Evolutionary conservation across 2,329 filamentous ascomycete species (phyloP).

Genomic region (Penicillium sp.): DNA sequence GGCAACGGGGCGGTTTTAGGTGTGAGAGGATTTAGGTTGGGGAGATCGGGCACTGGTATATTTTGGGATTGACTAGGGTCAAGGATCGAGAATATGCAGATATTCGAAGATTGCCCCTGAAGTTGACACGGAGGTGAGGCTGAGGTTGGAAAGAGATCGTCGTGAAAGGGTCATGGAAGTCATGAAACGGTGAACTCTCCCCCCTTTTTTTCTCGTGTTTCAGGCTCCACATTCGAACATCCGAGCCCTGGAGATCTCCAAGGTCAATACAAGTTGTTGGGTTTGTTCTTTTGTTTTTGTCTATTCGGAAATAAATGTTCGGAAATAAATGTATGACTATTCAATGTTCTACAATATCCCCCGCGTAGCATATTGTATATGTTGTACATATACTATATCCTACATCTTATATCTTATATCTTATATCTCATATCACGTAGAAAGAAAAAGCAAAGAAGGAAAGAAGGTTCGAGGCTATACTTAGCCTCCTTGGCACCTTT

Average conservation of each 20-base stretch:
- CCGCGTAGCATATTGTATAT: background rate
- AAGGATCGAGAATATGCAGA: background rate
- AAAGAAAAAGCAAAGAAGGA: too few relatives aligned
- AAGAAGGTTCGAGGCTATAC: background rate
- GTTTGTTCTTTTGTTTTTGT: too few relatives aligned
- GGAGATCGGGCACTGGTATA: background rate
- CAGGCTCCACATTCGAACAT: constrained; percentile 8
- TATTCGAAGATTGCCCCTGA: constrained; percentile 13
- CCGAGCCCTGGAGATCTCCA: background rate
- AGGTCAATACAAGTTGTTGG: background rate
- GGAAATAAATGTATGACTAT: background rate
- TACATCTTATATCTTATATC: background rate
- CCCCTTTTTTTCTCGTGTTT: constrained; percentile 19
- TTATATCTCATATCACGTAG: background rate
- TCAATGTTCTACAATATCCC: background rate
- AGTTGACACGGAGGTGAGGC: constrained; percentile 20
- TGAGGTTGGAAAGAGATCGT: constrained; percentile 28
- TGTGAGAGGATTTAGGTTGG: constrained; percentile 12
- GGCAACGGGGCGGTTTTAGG: constrained; percentile 7
- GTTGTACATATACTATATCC: background rate
- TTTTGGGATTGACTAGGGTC: background rate
- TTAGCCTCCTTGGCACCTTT: background rate
- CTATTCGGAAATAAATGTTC: background rate
- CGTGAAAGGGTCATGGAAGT: constrained; percentile 11
- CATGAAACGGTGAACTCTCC: constrained; percentile 19